Base-by-base conservation (phyloP, 75 land plant species). In the Sequoia sempervirens region DNA sequence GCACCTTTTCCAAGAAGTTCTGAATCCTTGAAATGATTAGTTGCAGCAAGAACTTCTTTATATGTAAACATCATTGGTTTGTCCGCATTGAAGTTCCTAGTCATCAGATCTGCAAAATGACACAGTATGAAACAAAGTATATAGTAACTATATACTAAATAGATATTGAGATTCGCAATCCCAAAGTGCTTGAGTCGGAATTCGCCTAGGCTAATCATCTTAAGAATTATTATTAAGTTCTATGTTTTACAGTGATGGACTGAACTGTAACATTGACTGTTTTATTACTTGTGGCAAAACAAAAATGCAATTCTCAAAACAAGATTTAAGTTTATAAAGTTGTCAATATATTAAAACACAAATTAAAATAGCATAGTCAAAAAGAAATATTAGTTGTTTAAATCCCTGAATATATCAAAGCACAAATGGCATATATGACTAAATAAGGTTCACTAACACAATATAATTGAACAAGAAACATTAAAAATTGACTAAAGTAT, bases 1-100 rank as follows among this genome's bases (percentile, higher is more conserved):
- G 90, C 93, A 28, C 95, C 95, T 66, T 82, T 81, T 53, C 92
- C 95, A 80, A 93, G 88, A 34, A 79, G 84, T 41, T 86, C 90
- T 37, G 86, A 75, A 46, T 90, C 93, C 80, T 87, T 88, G 81
- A 93, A 93, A 70, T 82, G 66, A 32, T 72, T 85, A 64, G 95
- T 92, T 36, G 92, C 90, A 66, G 82, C 87, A 66, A 85, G 89
- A 23, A 93, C 83, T 83, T 92, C 95, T 72, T 90, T 90, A 47
- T 87, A 75, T n/a, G 86, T 83, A 79, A 84, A 93, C 13, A 90
- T 69, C 2, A 86, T 73, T 30, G 95, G 89, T 82, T 86, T 90
- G 36, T 93, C 94, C 50, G 86, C 81, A 56, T 89, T 87, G 64
- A 91, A 81, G 26, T 40, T 47, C 18, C 32, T 84, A 82, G 82